Percentiles rank a stretch among this genome's conserved stretches.
phyloP scores from a whole-genome alignment of 140 eudicot genomes.

The Oenanthe javanica region DNA sequence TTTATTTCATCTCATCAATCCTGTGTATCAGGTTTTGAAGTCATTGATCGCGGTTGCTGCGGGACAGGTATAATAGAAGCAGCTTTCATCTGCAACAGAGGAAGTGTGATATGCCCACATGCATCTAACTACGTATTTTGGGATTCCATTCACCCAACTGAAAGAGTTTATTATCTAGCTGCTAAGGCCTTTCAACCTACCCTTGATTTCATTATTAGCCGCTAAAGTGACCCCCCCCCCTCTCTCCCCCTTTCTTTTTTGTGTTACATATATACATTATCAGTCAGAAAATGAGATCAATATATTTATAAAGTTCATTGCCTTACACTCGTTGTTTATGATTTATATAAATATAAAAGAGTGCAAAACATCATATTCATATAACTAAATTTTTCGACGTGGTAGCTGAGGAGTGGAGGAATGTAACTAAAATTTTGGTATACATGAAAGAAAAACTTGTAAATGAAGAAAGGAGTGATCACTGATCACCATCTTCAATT shows the following conservation, averaged over 20 bases:
- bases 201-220: slow-evolving; percentile 31
- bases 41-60: slow-evolving; percentile 41
- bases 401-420: too few species aligned
- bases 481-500: too few species aligned
- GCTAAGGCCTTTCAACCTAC: slow-evolving; percentile 23
- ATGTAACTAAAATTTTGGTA: too few species aligned
- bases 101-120: slow-evolving; percentile 26
- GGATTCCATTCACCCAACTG: slow-evolving; percentile 52
- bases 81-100: slow-evolving; percentile 33
- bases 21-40: slow-evolving; percentile 29
- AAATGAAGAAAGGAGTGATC: too few species aligned
- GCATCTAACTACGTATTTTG: slow-evolving; percentile 46
- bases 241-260: too few species aligned
- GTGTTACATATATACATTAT: not conserved
- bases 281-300: not conserved
- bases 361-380: too few species aligned
- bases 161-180: slow-evolving; percentile 28
- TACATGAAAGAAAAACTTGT: too few species aligned
- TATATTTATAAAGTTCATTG: too few species aligned
- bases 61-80: slow-evolving; percentile 46
- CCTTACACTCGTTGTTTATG: not conserved
- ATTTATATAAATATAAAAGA: too few species aligned
- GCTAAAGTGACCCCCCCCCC: not conserved
- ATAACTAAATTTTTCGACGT: too few species aligned
- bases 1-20: not conserved